Percentiles rank a stretch among this genome's conserved stretches.
Evolutionary conservation across 306 rosid genomes (phyloP).

Genomic region (Acacia acuminata): DNA sequence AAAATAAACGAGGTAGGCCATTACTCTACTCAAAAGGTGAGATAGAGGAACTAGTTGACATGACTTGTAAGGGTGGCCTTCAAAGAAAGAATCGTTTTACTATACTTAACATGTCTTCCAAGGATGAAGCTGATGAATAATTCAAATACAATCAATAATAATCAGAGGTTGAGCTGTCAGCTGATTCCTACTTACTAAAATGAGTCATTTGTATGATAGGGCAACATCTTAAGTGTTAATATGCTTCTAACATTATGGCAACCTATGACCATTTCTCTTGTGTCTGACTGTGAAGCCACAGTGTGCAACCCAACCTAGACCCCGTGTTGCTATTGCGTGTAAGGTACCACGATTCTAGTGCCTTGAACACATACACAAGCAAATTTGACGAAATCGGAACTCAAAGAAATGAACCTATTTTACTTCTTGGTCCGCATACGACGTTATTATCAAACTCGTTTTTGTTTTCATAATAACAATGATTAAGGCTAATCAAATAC

Average conservation of each 20-base stretch:
- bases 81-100: not conserved
- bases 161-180: not conserved
- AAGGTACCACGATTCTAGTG: constrained; percentile 9
- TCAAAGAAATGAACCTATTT: not conserved
- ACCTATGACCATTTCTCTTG: not conserved
- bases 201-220: not conserved
- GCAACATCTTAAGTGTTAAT: not conserved
- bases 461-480: not conserved
- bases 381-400: not conserved
- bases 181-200: not conserved
- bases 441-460: not conserved
- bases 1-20: not conserved
- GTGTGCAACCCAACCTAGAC: not conserved
- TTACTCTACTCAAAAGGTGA: not conserved
- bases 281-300: not conserved
- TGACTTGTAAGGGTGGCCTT: constrained; percentile 16
- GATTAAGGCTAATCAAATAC: not conserved
- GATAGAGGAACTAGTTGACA: not conserved
- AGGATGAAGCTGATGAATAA: not conserved
- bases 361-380: constrained; percentile 23
- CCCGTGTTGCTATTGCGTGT: constrained; percentile 34
- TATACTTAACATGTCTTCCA: not conserved
- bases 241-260: not conserved
- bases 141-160: not conserved
- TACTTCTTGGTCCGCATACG: not conserved